Base-by-base conservation (phyloP, 106 monocot genomes). In the Agapanthus africanus region DNA sequence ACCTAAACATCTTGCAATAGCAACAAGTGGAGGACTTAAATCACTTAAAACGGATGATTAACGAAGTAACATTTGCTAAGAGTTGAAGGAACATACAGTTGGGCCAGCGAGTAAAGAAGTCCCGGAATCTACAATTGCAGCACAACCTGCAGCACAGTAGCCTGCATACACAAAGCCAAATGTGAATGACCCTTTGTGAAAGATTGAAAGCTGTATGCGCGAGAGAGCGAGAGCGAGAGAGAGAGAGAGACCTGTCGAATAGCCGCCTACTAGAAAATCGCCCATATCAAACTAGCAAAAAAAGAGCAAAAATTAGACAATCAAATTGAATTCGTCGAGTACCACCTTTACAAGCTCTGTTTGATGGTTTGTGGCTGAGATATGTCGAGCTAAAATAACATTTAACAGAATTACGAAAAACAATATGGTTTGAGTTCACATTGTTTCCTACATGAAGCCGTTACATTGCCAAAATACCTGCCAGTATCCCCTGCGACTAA, bases 401-500 rank as follows among this genome's bases (percentile, higher is more conserved):
- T n/a, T n/a, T n/a, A n/a, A n/a, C n/a, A n/a, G n/a, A n/a, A 31
- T 26, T n/a, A 35, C 15, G 11, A 30, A 11, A n/a, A 50, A 14
- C 6, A 30, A 28, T 51, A 31, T 49, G 31, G 15, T 37, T 47
- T 3, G 63, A 4, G 25, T 27, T 34, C 4, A 16, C 22, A 26
- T 35, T 22, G 22, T 36, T 33, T 21, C 8, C 21, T 47, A 40
- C 15, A 28, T 56, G 30, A 56, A 25, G 61, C 16, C 19, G 30
- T 10, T 59, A 56, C 0, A 61, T 18, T 16, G 16, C 8, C n/a
- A 32, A 16, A 14, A 37, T 52, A 89, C 89, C 80, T 85, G 89
- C 89, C 89, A 89, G 70, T 89, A 89, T 27, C 84, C 85, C 76
- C 82, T 89, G 41, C 62, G 74, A 50, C 77, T 85, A 16, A 89